Base-by-base conservation (phyloP, 2,329 filamentous ascomycete species). In the Fusarium multiceps region DNA sequence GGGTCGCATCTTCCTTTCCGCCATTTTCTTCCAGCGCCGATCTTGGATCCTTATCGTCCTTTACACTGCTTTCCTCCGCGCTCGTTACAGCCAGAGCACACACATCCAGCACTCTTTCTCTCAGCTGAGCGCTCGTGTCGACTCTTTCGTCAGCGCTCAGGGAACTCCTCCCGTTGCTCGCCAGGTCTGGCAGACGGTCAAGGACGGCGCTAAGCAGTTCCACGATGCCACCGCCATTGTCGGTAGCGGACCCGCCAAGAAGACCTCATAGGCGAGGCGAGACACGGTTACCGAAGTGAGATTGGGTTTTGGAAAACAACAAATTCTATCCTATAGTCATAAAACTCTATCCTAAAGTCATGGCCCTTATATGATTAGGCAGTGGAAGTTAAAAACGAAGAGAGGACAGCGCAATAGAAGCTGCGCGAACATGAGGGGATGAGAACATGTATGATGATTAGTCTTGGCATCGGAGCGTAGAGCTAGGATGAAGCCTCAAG, bases 11-110 rank as follows among this genome's bases (percentile, higher is more conserved):
- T 78, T 97, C 50, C 82, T 94, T 57, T 91, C 93, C 32, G 93
- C 93, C 67, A 82, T 98, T 69, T 85, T 97, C 74, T 98, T 98
- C 88, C 90, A 91, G 83, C 93, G 91, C 80, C 91, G 93, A 73
- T 96, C 93, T 69, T 98, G 95, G 93, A 90, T 98, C 77, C 86
- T 98, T 55, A 83, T 99, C 66, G 83, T 83, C 66, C 81, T 97
- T 80, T 99, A 98, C 88, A 94, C 94, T 71, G 87, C 90, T 74
- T 99, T 99, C 87, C 89, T 98, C 79, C 93, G 96, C 74, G 92
- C 94, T 43, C 91, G 96, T 77, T 95, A 91, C 83, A 86, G 90
- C 61, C 95, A 98, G 87, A 98, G 93, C 87, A 88, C 85, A 71
- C 97, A 98, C 78, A 93, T 98, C n/a, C 93, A 97, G 85, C 88